Evolutionary conservation across 129 eudicot species (phyloP).

Genomic region (Deinandra increscens): DNA sequence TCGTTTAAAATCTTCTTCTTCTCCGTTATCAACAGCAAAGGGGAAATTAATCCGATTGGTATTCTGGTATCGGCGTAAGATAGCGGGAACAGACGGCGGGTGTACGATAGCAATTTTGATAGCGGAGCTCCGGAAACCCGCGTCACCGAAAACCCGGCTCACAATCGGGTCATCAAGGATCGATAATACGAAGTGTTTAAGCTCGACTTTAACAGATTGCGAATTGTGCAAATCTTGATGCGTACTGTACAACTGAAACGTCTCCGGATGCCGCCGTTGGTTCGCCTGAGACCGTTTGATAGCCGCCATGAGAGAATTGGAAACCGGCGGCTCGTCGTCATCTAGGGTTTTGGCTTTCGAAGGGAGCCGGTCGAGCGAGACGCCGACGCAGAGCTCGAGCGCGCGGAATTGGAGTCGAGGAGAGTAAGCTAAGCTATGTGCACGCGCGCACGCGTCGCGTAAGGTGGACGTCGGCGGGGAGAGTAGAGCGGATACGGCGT

Average conservation of each 20-base stretch:
- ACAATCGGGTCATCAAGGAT: slow-evolving; percentile 95
- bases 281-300: slow-evolving; percentile 70
- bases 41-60: slow-evolving; percentile 46
- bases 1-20: slow-evolving; percentile 55
- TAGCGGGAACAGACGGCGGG: slow-evolving; percentile 50
- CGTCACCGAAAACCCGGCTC: slow-evolving; percentile 88
- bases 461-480: slow-evolving; percentile 41
- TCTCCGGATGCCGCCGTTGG: slow-evolving; percentile 61
- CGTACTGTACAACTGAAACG: slow-evolving; percentile 47
- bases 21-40: slow-evolving; percentile 35
- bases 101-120: slow-evolving; percentile 63
- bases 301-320: slow-evolving; percentile 70
- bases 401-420: slow-evolving; percentile 63
- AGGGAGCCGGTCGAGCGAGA: slow-evolving; percentile 63
- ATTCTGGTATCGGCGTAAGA: slow-evolving; percentile 26
- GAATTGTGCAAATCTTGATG: slow-evolving; percentile 26
- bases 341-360: slow-evolving; percentile 34
- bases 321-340: slow-evolving; percentile 55
- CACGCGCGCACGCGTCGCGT: slow-evolving; percentile 58
- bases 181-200: slow-evolving; percentile 68
- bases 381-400: slow-evolving; percentile 54
- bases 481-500: slow-evolving; percentile 52
- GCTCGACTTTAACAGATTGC: slow-evolving; percentile 58
- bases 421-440: slow-evolving; percentile 53
- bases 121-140: slow-evolving; percentile 82